A percentile compares a stretch with the other conserved stretches of the same genome.
phyloP scores from a whole-genome alignment of 257 asterid genomes.

The Scutellaria barbata region DNA sequence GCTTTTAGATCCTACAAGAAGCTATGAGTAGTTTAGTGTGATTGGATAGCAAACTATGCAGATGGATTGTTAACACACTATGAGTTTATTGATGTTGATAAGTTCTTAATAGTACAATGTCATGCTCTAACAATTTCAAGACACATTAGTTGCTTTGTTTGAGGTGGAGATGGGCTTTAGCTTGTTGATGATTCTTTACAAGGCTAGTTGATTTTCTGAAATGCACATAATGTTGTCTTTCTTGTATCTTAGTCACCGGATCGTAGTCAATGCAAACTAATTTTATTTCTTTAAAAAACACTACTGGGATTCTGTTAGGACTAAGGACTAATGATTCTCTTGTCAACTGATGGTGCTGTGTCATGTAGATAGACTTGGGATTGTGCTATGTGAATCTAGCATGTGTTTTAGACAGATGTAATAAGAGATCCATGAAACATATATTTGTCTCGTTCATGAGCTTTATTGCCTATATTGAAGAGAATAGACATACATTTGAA shows the following conservation, averaged over 20 bases:
- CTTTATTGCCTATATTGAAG: not conserved
- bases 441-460: not conserved
- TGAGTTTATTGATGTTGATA: not conserved
- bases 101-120: not conserved
- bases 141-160: not conserved
- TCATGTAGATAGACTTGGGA: not conserved
- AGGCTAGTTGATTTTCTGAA: not conserved
- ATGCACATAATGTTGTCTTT: not conserved
- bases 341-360: not conserved
- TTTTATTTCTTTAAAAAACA: not conserved
- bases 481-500: not conserved
- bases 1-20: not conserved
- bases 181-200: not conserved
- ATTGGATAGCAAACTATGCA: constrained; percentile 3
- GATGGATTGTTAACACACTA: not conserved
- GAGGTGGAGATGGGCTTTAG: constrained; percentile 24
- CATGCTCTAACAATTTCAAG: constrained; percentile 2
- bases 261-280: not conserved
- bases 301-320: not conserved
- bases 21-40: not conserved
- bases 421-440: not conserved
- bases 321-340: constrained; percentile 9
- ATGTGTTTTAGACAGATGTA: not conserved
- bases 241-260: not conserved
- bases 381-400: constrained; percentile 2